Percentiles rank a stretch among this genome's conserved stretches.
Evolutionary conservation across 2,329 filamentous ascomycete genomes (phyloP).

Genomic region (Fusarium sacchari): DNA sequence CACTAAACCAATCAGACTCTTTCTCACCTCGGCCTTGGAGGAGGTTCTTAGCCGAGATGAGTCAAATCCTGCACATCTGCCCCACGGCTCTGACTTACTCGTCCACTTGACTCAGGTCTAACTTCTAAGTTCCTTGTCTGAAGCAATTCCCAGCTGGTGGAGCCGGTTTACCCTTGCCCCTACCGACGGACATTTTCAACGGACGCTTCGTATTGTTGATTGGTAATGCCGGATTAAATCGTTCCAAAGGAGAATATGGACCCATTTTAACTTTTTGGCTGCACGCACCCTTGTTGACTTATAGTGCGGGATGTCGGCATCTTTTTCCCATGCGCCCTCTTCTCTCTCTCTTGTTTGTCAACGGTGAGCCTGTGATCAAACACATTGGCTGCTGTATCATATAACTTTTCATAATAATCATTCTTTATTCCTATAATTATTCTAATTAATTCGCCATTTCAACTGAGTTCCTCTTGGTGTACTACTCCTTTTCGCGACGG

Average conservation of each 20-base stretch:
- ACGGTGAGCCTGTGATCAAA: slow-evolving; percentile 1
- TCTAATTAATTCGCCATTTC: neutral
- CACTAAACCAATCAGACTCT: neutral
- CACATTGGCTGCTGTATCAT: slow-evolving; percentile 1
- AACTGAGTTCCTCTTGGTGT: neutral
- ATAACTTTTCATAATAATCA: slow-evolving; percentile 1
- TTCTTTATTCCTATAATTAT: neutral
- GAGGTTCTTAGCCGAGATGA: slow-evolving; percentile 15
- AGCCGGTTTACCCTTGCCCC: neutral
- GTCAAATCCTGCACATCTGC: neutral
- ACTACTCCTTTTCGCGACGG: slow-evolving; percentile 30
- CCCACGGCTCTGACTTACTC: slow-evolving; percentile 16
- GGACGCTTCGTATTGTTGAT: slow-evolving; percentile 12
- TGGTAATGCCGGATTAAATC: slow-evolving; percentile 14
- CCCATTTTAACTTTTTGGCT: slow-evolving; percentile 21
- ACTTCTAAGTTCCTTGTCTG: neutral
- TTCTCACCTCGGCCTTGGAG: neutral
- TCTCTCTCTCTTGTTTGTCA: slow-evolving; percentile 11
- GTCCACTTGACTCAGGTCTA: neutral
- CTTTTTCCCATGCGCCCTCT: slow-evolving; percentile 18
- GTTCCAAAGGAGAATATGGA: neutral
- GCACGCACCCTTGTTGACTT: slow-evolving; percentile 6
- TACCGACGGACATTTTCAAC: slow-evolving; percentile 8
- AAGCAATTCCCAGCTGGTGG: slow-evolving; percentile 22
- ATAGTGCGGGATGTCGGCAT: slow-evolving; percentile 31